These are phyloP conservation scores for Zygnema cylindricum DNA, from an alignment of 139 green algal species.

Conservation along the genomic window DNA sequence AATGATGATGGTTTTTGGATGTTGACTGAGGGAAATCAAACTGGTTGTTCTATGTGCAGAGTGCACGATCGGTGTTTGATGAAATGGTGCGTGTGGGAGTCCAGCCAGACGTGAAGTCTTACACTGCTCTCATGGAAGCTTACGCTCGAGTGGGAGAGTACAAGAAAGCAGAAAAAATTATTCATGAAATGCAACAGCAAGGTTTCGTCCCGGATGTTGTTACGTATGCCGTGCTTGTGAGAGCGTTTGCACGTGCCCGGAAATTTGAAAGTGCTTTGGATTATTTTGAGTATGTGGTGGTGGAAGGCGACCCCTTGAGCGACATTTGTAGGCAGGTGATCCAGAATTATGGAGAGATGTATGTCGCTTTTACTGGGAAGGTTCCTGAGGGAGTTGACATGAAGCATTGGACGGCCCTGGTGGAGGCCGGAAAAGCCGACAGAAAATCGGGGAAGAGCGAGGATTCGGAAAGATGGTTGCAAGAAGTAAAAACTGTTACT, in stretches of 20 bases:
- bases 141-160: slow-evolving; percentile 43
- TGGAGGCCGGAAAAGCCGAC: no score
- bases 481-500: no score
- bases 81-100: slow-evolving; percentile 46
- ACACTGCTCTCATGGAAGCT: slow-evolving; percentile 53
- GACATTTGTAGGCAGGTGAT: slow-evolving; percentile 27
- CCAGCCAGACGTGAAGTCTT: slow-evolving; percentile 39
- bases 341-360: slow-evolving; percentile 21
- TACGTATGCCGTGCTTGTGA: slow-evolving; percentile 44
- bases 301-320: slow-evolving; percentile 1
- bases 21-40: no score
- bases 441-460: no score
- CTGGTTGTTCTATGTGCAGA: slow-evolving; percentile 22
- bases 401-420: neutral
- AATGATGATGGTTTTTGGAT: no score
- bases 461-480: no score
- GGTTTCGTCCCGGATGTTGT: slow-evolving; percentile 42
- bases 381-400: neutral
- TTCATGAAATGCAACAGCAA: slow-evolving; percentile 25
- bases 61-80: slow-evolving; percentile 38
- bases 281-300: slow-evolving; percentile 47
- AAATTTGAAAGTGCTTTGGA: slow-evolving; percentile 25
- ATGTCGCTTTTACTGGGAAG: slow-evolving; percentile 18
- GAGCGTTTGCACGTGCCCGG: slow-evolving; percentile 23
- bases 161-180: slow-evolving; percentile 15